Base-by-base conservation (phyloP, 2,329 filamentous ascomycete species). In the Chalaropsis thielavioides region DNA sequence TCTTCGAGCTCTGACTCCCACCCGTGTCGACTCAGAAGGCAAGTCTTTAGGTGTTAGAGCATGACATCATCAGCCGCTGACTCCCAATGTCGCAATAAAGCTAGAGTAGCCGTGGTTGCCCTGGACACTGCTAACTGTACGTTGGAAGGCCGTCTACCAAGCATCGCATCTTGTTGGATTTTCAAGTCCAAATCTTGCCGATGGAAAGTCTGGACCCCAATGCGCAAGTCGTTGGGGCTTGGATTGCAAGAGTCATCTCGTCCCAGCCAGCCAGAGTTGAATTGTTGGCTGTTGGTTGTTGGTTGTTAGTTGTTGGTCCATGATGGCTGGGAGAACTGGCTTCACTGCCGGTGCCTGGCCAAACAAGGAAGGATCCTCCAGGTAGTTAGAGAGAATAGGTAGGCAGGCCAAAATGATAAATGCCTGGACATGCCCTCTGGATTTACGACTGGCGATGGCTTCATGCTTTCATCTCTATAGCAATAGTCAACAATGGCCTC, bases 391-490 rank as follows among this genome's bases (percentile, higher is more conserved):
- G 51, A 31, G 22, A 31, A 5, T 31, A n/a, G 22, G 51, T 10
- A 31, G 22, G 15, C 24, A 35, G 22, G 27, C 19, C 15, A 7
- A 31, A 56, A 56, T 27, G 27, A 31, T 56, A 17, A 56, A 56
- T 31, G 51, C 22, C 22, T 17, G 22, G 51, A 56, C 51, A 35
- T 56, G 22, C 17, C 51, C 22, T 31, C 51, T 35, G 22, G 11
- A 15, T 56, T 27, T 13, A 56, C 27, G 51, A 31, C 11, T 49
- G 44, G 27, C 11, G 51, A 56, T 56, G 31, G 22, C 51, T 56
- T 31, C 51, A 56, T 35, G 15, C 51, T 56, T 56, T 56, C 51
- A 56, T 56, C 51, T 56, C 51, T 56, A 56, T 56, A 22, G 51
- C 51, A 31, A 56, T 56, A n/a, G 51, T 24, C 51, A 56, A 31